Base-by-base conservation (phyloP, 1,284 basidiomycete genomes). In the Thecaphora thlaspeos region DNA sequence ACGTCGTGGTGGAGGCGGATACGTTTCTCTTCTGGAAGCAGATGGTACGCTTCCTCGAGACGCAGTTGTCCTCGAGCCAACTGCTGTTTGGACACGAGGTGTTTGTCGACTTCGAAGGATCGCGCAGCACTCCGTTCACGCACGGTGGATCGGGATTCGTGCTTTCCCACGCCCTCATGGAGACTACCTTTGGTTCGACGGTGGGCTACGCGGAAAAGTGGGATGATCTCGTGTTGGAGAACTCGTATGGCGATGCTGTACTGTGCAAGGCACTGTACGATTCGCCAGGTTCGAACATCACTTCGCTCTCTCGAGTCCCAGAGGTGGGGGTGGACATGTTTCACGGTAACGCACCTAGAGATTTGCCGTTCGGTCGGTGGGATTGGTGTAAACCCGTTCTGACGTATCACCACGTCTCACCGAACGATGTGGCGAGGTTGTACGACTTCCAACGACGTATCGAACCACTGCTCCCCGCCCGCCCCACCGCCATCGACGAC, bases 1-100 rank as follows among this genome's bases (percentile, higher is more conserved):
- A 60, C 32, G 53, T 70, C 12, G 43, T 65, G 26, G 64, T 70
- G 11, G 68, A 70, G 37, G 68, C 68, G 3, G 68, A 70, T 40
- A 68, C 68, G 40, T 70, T 68, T 50, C 2, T 70, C 7, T 63
- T 70, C 15, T 65, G 46, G 42, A 41, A 60, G 17, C 30, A 56
- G 34, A 12, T 65, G 11, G 53, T 70, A 1, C 39, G 41, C 17
- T 68, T 56, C 54, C 36, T 70, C 11, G 8, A 18, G 1, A 42
- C 37, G n/a, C 40, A 59, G 17, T 44, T 64, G 22, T 15, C 22
- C 4, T 1, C 12, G 0, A 38, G 39, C 24, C 64, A 68, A 43
- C 41, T 39, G 0, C 39, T 68, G 39, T 23, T 67, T 18, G 68
- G 68, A 0, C 53, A 63, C 39, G 39, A 53, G 30, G 51, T 24